These are phyloP conservation scores for Colletotrichum falcatum DNA, from an alignment of 2,329 filamentous ascomycete species.

Conservation along the genomic window DNA sequence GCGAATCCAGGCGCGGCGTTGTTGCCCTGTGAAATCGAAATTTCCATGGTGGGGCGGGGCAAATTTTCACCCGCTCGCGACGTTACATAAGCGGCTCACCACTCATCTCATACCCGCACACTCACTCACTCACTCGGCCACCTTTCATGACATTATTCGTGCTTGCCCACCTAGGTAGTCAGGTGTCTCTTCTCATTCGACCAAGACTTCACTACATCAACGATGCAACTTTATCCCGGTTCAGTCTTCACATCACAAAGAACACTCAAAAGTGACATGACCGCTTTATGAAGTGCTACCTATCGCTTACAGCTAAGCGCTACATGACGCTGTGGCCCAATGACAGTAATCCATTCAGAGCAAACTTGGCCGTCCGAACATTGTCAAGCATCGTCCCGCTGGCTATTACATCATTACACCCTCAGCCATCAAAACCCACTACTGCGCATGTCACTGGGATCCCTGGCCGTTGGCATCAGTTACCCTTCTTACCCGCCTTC, in stretches of 20 bases:
- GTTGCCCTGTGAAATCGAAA: conserved; percentile 39
- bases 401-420: conserved; percentile 10
- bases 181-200: neutral
- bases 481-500: conserved; percentile 82
- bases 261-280: neutral
- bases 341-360: conserved; percentile 12
- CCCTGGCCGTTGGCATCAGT: conserved; percentile 48
- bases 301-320: conserved; percentile 28
- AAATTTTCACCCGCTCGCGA: conserved; percentile 35
- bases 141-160: neutral
- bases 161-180: neutral
- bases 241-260: neutral
- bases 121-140: neutral
- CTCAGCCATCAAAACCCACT: neutral
- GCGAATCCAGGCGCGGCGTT: conserved; percentile 17
- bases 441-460: neutral
- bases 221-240: neutral
- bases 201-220: no score
- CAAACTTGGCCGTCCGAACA: conserved; percentile 12
- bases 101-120: neutral
- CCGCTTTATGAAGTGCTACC: conserved; percentile 17
- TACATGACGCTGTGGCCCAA: conserved; percentile 11
- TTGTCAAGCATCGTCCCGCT: conserved; percentile 8
- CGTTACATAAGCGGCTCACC: conserved; percentile 41
- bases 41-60: conserved; percentile 43